Percentiles rank a stretch among this genome's conserved stretches.
phyloP scores from a whole-genome alignment of 108 stramenopile genomes.

The Aurantiochytrium sp. region DNA sequence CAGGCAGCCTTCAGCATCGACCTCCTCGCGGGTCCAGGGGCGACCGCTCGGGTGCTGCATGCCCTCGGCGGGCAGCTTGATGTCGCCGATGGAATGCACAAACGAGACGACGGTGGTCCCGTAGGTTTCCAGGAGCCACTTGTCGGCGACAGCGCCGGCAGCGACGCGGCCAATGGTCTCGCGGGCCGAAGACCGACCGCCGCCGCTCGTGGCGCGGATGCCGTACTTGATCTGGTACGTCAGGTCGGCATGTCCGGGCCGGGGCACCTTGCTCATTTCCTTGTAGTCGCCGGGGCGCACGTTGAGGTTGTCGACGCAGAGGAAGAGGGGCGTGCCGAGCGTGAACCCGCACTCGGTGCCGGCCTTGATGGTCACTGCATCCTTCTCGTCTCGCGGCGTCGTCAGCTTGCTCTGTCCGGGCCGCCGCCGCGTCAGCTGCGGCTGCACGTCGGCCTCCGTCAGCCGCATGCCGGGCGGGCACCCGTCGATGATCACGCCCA shows the following conservation, averaged over 20 bases:
- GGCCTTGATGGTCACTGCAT: conserved; percentile 83
- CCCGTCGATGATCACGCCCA: conserved; percentile 90
- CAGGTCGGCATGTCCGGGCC: conserved; percentile 93
- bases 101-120: conserved; percentile 11
- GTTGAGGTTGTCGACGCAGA: conserved; percentile 90
- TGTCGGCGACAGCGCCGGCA: conserved; percentile 90
- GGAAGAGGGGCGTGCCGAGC: conserved; percentile 92
- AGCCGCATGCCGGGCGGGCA: conserved; percentile 85
- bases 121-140: conserved; percentile 57
- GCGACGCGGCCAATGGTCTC: conserved; percentile 99
- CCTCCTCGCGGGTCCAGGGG: conserved; percentile 16
- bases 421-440: conserved; percentile 82
- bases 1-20: background rate
- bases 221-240: conserved; percentile 98
- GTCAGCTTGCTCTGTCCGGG: conserved; percentile 90
- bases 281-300: conserved; percentile 78
- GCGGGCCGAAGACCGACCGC: conserved; percentile 84
- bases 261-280: conserved; percentile 88
- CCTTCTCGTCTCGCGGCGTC: conserved; percentile 90
- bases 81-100: background rate
- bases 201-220: conserved; percentile 90
- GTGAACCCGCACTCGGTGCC: conserved; percentile 72
- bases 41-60: background rate
- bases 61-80: background rate
- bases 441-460: conserved; percentile 77